Evolutionary conservation across 2,329 filamentous ascomycete species (phyloP), one percentile per base, ranked within the genome.

Genomic region (Ceratocystis cacaofunesta): DNA sequence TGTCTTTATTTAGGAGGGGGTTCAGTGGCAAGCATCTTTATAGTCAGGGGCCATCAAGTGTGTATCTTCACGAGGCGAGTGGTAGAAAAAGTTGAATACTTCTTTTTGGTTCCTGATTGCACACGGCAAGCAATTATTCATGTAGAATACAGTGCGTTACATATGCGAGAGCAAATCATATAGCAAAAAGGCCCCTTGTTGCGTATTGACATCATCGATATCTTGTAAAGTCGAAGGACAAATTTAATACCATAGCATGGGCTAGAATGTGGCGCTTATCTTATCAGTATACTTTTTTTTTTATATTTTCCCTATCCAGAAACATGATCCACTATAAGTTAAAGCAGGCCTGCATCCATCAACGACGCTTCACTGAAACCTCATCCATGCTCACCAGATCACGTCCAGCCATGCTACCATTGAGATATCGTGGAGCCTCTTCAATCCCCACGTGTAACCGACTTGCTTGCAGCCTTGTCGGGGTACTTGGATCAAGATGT

Each of bases 261-360:
- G 36, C n/a, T 22, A 32, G 61, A 19, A 46, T 63, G 65, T 66
- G 65, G 65, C 65, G 65, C 62, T 57, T 63, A 66, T 61, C 61
- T 64, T 66, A 63, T 60, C 48, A 50, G 43, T 55, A n/a, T 41
- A 41, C 8, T 41, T 32, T 12, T 41, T 41, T 36, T 41, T 41
- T 4, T 41, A 3, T 6, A 36, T 4, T 36, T 58, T 58, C 22
- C 32, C 28, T n/a, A 48, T 61, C 7, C n/a, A 15, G 28, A 10
- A 41, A 1, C 22, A 25, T 22, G 43, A 43, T n/a, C 55, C 32
- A 65, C 36, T 22, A 36, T 7, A 10, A 8, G 12, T 10, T 58
- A 58, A 58, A 58, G 52, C 30, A 30, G 48, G 48, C 36, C 36
- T 12, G 36, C 10, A 41, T 41, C 3, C 10, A 41, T 41, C 36